Conservation (phyloP, 768 basidiomycete genomes). For the Rhizopogon rudus region DNA sequence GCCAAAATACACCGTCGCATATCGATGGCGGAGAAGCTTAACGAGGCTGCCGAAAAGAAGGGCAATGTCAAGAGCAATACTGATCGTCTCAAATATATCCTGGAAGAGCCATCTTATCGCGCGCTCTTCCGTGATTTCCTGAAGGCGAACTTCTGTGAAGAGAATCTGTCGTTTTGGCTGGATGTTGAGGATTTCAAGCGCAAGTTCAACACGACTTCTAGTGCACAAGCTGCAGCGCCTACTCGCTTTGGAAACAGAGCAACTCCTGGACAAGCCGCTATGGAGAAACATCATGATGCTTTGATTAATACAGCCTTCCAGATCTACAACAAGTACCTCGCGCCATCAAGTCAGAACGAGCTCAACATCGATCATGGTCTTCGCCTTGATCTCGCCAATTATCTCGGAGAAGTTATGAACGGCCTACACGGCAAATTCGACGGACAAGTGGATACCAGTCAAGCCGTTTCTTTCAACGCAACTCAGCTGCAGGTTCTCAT, state of each 20-base stretch:
- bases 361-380: conserved; percentile 98
- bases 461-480: conserved; percentile 83
- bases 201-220: conserved; percentile 93
- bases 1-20: conserved; percentile 76
- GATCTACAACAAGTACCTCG: conserved; percentile 93
- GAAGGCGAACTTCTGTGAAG: conserved; percentile 93
- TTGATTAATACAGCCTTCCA: conserved; percentile 92
- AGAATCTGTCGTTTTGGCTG: conserved; percentile 96
- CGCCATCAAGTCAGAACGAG: conserved; percentile 92
- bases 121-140: conserved; percentile 93
- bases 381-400: conserved; percentile 90
- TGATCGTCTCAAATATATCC: conserved; percentile 84
- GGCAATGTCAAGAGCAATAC: conserved; percentile 83
- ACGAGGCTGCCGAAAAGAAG: conserved; percentile 53
- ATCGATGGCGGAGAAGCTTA: conserved; percentile 72
- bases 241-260: conserved; percentile 35
- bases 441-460: conserved; percentile 77
- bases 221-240: conserved; percentile 60
- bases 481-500: conserved; percentile 95
- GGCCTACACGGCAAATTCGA: conserved; percentile 75
- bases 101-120: conserved; percentile 87
- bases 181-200: conserved; percentile 97
- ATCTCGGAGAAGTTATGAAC: conserved; percentile 86
- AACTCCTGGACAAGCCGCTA: conserved; percentile 78
- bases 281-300: conserved; percentile 96